Evolutionary conservation across 257 asterid genomes (phyloP).

Genomic region (Salvia rosmarinus): DNA sequence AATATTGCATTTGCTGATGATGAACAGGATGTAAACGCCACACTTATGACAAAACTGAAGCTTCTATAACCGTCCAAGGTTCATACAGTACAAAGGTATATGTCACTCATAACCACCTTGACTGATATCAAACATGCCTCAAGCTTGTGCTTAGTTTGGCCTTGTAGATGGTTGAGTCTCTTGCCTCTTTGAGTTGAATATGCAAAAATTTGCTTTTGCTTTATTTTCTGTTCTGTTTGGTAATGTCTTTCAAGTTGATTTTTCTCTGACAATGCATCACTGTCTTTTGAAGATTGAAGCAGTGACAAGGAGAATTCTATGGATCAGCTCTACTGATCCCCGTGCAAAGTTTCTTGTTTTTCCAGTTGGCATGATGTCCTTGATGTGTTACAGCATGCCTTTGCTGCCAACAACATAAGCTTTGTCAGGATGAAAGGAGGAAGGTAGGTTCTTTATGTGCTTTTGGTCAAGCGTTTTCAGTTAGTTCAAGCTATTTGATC

Average conservation of each 20-base stretch:
- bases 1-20: conserved; percentile 91
- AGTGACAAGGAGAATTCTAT: conserved; percentile 84
- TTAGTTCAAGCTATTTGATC: background rate
- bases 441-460: conserved; percentile 51
- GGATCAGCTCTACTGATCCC: conserved; percentile 64
- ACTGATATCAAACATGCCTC: background rate
- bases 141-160: conserved; percentile 19
- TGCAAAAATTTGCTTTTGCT: conserved; percentile 6
- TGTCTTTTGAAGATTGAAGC: conserved; percentile 74
- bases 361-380: conserved; percentile 98
- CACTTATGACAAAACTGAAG: conserved; percentile 55
- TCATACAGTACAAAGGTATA: conserved; percentile 94
- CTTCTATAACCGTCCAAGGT: conserved; percentile 67
- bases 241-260: conserved; percentile 1
- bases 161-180: conserved; percentile 7
- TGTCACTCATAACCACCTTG: conserved; percentile 15
- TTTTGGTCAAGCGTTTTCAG: background rate
- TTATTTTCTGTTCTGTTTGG: conserved; percentile 6
- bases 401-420: conserved; percentile 72
- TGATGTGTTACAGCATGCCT: conserved; percentile 95
- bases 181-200: too few relatives aligned
- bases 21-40: conserved; percentile 40
- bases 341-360: conserved; percentile 69
- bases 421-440: conserved; percentile 94
- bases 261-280: conserved; percentile 29